Evolutionary conservation across 768 basidiomycete genomes (phyloP), one percentile per base, ranked within the genome.

Genomic region (Tulasnella sp.): DNA sequence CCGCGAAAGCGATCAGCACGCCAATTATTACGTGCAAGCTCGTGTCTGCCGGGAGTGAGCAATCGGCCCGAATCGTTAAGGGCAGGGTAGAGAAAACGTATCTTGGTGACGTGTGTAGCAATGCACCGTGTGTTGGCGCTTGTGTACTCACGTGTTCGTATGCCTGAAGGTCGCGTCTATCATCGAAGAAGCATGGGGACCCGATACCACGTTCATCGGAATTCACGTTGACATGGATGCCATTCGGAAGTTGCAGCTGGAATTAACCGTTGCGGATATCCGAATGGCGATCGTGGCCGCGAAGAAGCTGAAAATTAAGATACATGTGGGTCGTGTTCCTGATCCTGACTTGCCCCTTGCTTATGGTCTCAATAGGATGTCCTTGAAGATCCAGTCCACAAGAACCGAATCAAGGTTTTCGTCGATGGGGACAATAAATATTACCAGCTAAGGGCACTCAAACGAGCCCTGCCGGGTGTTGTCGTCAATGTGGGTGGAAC

Each of bases 1-100:
- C 92, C 2, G 89, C 96, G n/a, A 99, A 96, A 68, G 70, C 75
- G 36, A 98, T 99, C 70, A 92, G 86, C 66, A 99, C 96, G 0
- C 96, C 96, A 3, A 97, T 99, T 68, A 99, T 99, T 69, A 93
- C 93, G 61, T 94, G 93, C 65, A 90, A 88, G 67, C 76, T 99
- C 23, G 90, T 90, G 11, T 84, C 84, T 6, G 73, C 76, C 52
- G 75, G 86, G 61, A 91, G 81, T 62, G 96, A 98, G 67, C 79
- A 86, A n/a, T 90, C 94, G 19, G 96, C 96, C 23, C 82, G 96
- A 48, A 97, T 98, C 63, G 96, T 99, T 62, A 98, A 99, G 70
- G 96, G 84, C 11, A 79, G 96, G 43, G 70, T 99, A 46, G 96
- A 99, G 72, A 93, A 92, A 72, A 98, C 96, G 0, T 76, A 88